These are phyloP conservation scores for Pyrenophora teres DNA, from an alignment of 2,329 filamentous ascomycete species.

Conservation along the genomic window DNA sequence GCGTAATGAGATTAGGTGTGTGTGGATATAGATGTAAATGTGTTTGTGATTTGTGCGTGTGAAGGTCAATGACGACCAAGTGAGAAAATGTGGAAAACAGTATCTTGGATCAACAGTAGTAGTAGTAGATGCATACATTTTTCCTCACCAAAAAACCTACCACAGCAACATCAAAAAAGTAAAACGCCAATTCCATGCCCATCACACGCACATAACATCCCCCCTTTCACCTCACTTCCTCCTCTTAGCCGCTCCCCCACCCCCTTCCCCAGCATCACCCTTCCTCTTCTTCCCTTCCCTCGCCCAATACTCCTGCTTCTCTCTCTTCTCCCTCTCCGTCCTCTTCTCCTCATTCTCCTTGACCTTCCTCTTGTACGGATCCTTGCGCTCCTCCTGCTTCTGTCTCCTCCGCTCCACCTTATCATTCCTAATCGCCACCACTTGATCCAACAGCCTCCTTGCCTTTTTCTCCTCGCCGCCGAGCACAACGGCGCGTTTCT, in stretches of 20 bases:
- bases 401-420: conserved; percentile 79
- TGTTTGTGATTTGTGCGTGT: no score
- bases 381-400: conserved; percentile 87
- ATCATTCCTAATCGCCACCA: conserved; percentile 88
- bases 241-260: conserved; percentile 40
- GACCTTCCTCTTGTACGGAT: conserved; percentile 80
- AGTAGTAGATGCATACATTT: neutral
- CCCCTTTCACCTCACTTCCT: conserved; percentile 22
- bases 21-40: no score
- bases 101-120: no score
- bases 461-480: conserved; percentile 85
- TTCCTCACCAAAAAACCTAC: neutral
- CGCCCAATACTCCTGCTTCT: conserved; percentile 91
- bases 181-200: neutral
- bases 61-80: no score
- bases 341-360: conserved; percentile 84
- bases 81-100: no score
- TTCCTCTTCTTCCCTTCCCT: conserved; percentile 83
- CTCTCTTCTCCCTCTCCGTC: conserved; percentile 81
- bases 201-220: neutral
- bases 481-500: conserved; percentile 92
- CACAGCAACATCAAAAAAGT: neutral
- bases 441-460: conserved; percentile 86
- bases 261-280: conserved; percentile 49
- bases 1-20: no score